Percentiles rank a stretch among this genome's conserved stretches.
These are phyloP conservation scores for Fusarium torreyae DNA, from an alignment of 2,329 filamentous ascomycete genomes.

Conservation along the genomic window DNA sequence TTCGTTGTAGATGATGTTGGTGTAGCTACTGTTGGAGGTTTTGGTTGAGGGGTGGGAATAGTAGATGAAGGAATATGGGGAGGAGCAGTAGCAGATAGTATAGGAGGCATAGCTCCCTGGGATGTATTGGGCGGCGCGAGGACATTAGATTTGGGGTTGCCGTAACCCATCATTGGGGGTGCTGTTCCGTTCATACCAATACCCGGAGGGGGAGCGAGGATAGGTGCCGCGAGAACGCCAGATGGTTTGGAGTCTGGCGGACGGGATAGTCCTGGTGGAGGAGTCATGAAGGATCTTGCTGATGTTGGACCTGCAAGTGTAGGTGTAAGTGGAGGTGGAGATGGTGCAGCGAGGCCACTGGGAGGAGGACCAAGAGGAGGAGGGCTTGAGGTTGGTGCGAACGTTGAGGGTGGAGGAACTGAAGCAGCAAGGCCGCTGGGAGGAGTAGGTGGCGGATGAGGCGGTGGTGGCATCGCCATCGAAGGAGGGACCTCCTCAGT, in stretches of 20 bases:
- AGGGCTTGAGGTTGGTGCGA: conserved; percentile 32
- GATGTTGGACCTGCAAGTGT: conserved; percentile 13
- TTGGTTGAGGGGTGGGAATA: conserved; percentile 7
- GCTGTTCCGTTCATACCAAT: conserved; percentile 48
- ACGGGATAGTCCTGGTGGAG: conserved; percentile 45
- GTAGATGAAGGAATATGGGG: conserved; percentile 30
- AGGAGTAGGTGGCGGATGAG: conserved; percentile 37
- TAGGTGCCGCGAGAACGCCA: conserved; percentile 57
- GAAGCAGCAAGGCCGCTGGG: conserved; percentile 42
- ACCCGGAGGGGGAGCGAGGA: conserved; percentile 56
- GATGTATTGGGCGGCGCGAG: conserved; percentile 63
- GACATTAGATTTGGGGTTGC: conserved; percentile 59
- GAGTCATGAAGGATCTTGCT: conserved; percentile 32
- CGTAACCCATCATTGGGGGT: conserved; percentile 49
- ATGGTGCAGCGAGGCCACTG: conserved; percentile 44
- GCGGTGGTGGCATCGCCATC: conserved; percentile 46
- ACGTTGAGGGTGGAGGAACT: conserved; percentile 25
- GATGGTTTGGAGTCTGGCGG: conserved; percentile 50
- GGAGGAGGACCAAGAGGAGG: conserved; percentile 34
- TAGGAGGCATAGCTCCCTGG: conserved; percentile 48
- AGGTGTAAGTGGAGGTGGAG: conserved; percentile 24
- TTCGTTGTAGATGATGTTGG: conserved; percentile 12
- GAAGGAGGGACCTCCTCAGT: conserved; percentile 23
- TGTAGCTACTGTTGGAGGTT: conserved; percentile 6
- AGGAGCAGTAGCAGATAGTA: conserved; percentile 36